A percentile compares a stretch with the other conserved stretches of the same genome.
These are phyloP conservation scores for Brassica nigra DNA, from an alignment of 345 rosid genomes.

Conservation along the genomic window DNA sequence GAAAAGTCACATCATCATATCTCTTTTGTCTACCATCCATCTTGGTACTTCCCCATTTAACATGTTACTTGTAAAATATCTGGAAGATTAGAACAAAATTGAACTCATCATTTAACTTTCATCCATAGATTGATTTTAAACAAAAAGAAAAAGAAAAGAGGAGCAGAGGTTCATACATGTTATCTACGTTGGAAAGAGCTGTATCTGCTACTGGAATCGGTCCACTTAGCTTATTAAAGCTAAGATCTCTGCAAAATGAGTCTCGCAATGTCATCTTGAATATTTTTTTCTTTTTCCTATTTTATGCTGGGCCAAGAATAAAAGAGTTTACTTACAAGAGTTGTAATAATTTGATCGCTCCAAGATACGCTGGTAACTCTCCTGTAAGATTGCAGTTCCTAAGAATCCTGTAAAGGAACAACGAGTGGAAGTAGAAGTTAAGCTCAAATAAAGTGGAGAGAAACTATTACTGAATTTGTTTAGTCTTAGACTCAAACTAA, in stretches of 20 bases:
- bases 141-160: conserved; percentile 2
- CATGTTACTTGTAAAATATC: conserved; percentile 48
- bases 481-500: conserved; percentile 30
- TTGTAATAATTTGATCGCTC: conserved; percentile 12
- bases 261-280: conserved; percentile 20
- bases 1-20: conserved; percentile 45
- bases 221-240: conserved; percentile 63
- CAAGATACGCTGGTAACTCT: conserved; percentile 49
- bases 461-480: not conserved
- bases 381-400: conserved; percentile 62
- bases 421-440: conserved; percentile 3
- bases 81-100: conserved; percentile 17
- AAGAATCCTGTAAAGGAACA: conserved; percentile 46
- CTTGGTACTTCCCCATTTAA: conserved; percentile 57
- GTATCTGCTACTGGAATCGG: conserved; percentile 40
- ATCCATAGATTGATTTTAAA: not conserved
- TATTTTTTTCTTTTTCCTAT: not conserved
- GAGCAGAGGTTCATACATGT: conserved; percentile 27
- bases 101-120: not conserved
- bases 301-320: not conserved
- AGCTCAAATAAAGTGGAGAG: not conserved
- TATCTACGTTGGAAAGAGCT: conserved; percentile 19
- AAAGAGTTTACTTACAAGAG: conserved; percentile 47
- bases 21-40: conserved; percentile 48
- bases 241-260: conserved; percentile 53